A percentile compares a stretch with the other conserved stretches of the same genome.
phyloP scores from a whole-genome alignment of 805 yeast species.

The Tetrapisispora arboricola region DNA sequence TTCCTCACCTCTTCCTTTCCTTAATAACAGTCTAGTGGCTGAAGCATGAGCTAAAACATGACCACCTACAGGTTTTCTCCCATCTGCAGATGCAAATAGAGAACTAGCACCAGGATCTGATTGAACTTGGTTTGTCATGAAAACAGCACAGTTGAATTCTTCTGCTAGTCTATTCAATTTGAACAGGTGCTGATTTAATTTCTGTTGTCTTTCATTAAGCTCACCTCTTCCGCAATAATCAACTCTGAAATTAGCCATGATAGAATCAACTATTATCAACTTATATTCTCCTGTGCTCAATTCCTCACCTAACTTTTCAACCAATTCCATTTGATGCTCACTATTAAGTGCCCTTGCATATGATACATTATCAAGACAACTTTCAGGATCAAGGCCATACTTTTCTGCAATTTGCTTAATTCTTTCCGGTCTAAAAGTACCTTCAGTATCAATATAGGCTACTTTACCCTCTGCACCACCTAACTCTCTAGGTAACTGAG shows the following conservation, averaged over 20 bases:
- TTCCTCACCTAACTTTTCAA: constrained; percentile 56
- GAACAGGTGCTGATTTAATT: constrained; percentile 47
- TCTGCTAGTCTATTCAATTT: constrained; percentile 54
- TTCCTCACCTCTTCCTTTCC: constrained; percentile 73
- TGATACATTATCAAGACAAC: constrained; percentile 59
- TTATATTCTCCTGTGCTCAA: constrained; percentile 59
- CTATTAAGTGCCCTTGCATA: constrained; percentile 70
- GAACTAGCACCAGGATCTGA: constrained; percentile 81
- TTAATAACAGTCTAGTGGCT: constrained; percentile 61
- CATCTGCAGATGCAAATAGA: constrained; percentile 70
- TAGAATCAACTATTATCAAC: constrained; percentile 55
- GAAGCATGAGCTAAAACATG: constrained; percentile 76
- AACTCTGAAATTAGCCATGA: constrained; percentile 70
- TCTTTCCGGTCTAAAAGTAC: constrained; percentile 69
- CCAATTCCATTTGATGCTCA: constrained; percentile 67
- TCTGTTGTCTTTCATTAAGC: constrained; percentile 65
- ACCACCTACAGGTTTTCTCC: constrained; percentile 78
- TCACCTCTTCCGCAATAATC: constrained; percentile 76
- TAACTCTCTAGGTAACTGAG: constrained; percentile 57
- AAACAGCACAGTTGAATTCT: constrained; percentile 68
- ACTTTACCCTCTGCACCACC: constrained; percentile 81
- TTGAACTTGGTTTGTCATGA: constrained; percentile 69
- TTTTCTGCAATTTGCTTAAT: constrained; percentile 55
- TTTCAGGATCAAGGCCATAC: constrained; percentile 58
- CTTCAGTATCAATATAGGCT: constrained; percentile 71